phyloP scores from a whole-genome alignment of 305 asterid genomes.

The Nicotiana rustica region DNA sequence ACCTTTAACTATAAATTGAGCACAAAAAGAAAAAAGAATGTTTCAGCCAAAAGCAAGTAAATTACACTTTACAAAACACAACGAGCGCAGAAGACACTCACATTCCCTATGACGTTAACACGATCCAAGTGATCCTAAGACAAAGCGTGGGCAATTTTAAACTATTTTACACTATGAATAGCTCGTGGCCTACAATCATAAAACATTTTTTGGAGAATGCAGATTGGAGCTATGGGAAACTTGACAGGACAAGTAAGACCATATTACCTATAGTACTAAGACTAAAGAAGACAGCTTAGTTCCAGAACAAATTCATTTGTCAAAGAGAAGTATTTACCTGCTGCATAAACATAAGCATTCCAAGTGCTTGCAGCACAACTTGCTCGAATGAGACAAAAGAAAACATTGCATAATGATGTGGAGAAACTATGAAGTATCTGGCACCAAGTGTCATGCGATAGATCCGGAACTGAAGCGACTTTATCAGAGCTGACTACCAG shows the following conservation, averaged over 20 bases:
- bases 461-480: slow-evolving; percentile 42
- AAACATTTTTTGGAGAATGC: background rate
- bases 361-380: slow-evolving; percentile 50
- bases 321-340: slow-evolving; percentile 57
- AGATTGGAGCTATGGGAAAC: background rate
- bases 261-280: slow-evolving; percentile 6
- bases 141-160: background rate
- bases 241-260: slow-evolving; percentile 5
- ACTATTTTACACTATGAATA: slow-evolving; percentile 25
- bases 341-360: slow-evolving; percentile 55
- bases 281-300: slow-evolving; percentile 5
- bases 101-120: background rate
- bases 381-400: slow-evolving; percentile 58
- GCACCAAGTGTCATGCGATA: slow-evolving; percentile 55
- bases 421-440: slow-evolving; percentile 60
- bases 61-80: background rate
- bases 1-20: slow-evolving; percentile 75
- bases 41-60: slow-evolving; percentile 34
- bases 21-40: slow-evolving; percentile 36
- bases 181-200: background rate
- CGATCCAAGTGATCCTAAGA: slow-evolving; percentile 7
- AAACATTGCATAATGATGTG: slow-evolving; percentile 54
- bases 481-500: slow-evolving; percentile 56
- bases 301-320: slow-evolving; percentile 26
- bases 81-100: slow-evolving; percentile 8